These are phyloP conservation scores for Arachis stenosperma DNA, from an alignment of 306 rosid genomes.

Conservation along the genomic window DNA sequence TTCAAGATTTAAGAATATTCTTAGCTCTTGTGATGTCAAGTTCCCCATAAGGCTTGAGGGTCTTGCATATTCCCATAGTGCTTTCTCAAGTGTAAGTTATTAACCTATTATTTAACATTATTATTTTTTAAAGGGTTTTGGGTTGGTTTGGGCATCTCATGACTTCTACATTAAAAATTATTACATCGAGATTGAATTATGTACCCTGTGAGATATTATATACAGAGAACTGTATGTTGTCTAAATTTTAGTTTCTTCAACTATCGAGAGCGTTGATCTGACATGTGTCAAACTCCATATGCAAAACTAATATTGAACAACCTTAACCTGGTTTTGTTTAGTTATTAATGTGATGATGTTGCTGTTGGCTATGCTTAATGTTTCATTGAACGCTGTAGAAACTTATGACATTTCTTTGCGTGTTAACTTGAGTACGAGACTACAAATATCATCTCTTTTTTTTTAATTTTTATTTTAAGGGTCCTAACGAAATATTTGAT, in stretches of 20 bases:
- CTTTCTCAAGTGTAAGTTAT: constrained; percentile 84
- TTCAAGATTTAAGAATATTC: constrained; percentile 92
- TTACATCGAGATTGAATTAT: background rate
- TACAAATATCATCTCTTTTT: too few relatives aligned
- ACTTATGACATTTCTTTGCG: background rate
- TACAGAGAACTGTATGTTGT: constrained; percentile 3
- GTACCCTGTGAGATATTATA: background rate
- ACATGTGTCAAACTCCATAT: background rate
- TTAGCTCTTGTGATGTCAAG: constrained; percentile 92
- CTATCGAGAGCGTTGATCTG: background rate
- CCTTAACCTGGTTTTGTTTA: background rate
- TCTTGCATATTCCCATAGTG: constrained; percentile 86
- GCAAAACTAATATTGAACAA: background rate
- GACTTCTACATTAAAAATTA: background rate
- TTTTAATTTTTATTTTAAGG: background rate
- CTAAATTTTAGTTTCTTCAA: background rate
- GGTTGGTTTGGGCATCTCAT: background rate
- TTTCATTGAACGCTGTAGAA: background rate
- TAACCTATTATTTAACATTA: background rate
- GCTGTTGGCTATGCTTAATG: background rate
- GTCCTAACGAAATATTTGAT: constrained; percentile 23
- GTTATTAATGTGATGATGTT: background rate
- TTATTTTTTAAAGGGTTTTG: background rate
- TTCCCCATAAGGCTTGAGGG: constrained; percentile 95
- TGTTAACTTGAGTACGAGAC: too few relatives aligned